phyloP scores from a whole-genome alignment of 345 rosid species.

The Anacardium occidentale region DNA sequence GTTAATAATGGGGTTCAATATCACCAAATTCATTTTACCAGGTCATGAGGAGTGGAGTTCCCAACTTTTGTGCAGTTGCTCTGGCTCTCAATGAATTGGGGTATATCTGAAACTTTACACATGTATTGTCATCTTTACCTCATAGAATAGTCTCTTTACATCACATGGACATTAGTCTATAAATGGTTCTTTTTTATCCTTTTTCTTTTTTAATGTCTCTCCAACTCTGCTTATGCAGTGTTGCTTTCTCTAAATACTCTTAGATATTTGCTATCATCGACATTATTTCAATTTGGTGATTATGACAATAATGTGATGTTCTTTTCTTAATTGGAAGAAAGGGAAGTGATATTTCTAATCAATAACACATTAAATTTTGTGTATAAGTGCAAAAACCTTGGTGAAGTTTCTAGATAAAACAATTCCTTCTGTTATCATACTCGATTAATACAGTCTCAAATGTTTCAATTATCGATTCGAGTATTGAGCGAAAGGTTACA shows the following conservation, averaged over 20 bases:
- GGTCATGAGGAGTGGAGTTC: conserved; percentile 89
- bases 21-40: conserved; percentile 27
- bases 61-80: conserved; percentile 95
- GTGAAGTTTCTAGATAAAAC: too few species aligned
- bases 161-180: background rate
- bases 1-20: background rate
- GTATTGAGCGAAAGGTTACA: too few species aligned
- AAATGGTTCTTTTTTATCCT: background rate
- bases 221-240: conserved; percentile 4
- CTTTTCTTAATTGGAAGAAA: background rate
- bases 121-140: background rate
- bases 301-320: background rate
- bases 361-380: background rate
- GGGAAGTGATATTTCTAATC: background rate
- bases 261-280: background rate
- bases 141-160: background rate
- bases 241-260: background rate
- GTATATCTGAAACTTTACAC: conserved; percentile 37
- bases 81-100: conserved; percentile 79
- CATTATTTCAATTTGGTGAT: background rate
- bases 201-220: background rate
- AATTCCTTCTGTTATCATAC: too few species aligned
- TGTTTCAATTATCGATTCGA: too few species aligned
- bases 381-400: background rate
- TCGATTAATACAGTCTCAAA: too few species aligned